Evolutionary conservation across 2,329 filamentous ascomycete genomes (phyloP).

Genomic region (Botrytis squamosa): DNA sequence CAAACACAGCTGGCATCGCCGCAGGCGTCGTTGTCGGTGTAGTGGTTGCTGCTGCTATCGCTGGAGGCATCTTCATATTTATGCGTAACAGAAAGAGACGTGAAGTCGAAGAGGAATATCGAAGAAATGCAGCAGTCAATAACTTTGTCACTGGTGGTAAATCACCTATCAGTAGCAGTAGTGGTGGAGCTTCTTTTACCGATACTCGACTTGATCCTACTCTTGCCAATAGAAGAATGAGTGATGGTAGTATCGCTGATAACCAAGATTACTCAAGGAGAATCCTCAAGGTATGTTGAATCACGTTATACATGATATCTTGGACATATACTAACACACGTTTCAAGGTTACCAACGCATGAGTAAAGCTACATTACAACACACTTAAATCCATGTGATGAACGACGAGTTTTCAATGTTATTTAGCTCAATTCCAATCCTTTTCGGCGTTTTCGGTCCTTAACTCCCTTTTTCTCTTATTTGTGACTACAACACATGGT

Average conservation of each 20-base stretch:
- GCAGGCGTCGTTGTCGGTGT: slow-evolving; percentile 86
- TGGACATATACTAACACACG: slow-evolving; percentile 17
- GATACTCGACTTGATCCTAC: slow-evolving; percentile 84
- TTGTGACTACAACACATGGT: slow-evolving; percentile 25
- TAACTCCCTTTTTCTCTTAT: slow-evolving; percentile 19
- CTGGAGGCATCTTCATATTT: slow-evolving; percentile 70
- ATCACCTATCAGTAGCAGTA: slow-evolving; percentile 59
- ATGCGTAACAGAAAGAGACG: slow-evolving; percentile 73
- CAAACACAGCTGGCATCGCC: slow-evolving; percentile 71
- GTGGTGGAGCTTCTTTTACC: slow-evolving; percentile 58
- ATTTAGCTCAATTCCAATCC: slow-evolving; percentile 35
- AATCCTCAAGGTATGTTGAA: slow-evolving; percentile 78
- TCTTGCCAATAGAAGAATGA: slow-evolving; percentile 76
- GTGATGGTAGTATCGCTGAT: slow-evolving; percentile 94
- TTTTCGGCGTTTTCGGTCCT: slow-evolving; percentile 37
- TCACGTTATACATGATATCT: slow-evolving; percentile 24
- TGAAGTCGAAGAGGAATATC: slow-evolving; percentile 80
- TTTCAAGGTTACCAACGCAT: slow-evolving; percentile 60
- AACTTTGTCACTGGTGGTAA: slow-evolving; percentile 68
- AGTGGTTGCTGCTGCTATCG: slow-evolving; percentile 62
- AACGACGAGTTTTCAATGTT: slow-evolving; percentile 40
- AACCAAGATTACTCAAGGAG: slow-evolving; percentile 95
- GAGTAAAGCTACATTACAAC: slow-evolving; percentile 37
- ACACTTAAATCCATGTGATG: slow-evolving; percentile 37
- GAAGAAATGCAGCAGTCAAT: slow-evolving; percentile 75